phyloP scores from a whole-genome alignment of 495 filamentous ascomycete genomes.

The Hypomontagnella monticulosa region DNA sequence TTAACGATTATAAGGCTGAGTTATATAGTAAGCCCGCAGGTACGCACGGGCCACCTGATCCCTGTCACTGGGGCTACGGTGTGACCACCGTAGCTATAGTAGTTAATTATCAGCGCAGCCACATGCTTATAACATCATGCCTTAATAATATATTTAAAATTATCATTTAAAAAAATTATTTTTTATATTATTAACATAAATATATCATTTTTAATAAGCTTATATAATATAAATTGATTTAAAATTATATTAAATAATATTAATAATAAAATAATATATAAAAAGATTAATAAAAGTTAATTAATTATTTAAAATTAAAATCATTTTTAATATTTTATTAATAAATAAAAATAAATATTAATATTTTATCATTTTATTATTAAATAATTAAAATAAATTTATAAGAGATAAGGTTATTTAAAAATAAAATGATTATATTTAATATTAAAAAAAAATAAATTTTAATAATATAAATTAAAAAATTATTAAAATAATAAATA shows the following conservation, averaged over 20 bases:
- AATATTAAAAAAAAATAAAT: neutral
- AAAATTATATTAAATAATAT: slow-evolving; percentile 1
- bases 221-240: slow-evolving; percentile 1
- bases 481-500: slow-evolving; percentile 5
- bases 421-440: neutral
- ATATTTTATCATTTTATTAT: slow-evolving; percentile 5
- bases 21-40: too few species aligned
- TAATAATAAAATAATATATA: neutral
- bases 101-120: too few species aligned
- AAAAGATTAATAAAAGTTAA: slow-evolving; percentile 4
- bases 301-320: neutral
- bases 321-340: neutral
- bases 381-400: neutral
- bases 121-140: too few species aligned
- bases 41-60: too few species aligned
- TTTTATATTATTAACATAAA: neutral
- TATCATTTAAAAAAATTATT: neutral
- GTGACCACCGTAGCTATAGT: too few species aligned
- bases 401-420: too few species aligned
- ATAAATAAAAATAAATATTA: neutral
- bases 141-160: neutral
- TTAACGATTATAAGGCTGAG: too few species aligned
- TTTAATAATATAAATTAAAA: neutral
- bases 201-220: neutral
- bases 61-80: too few species aligned